Evolutionary conservation across 2,329 filamentous ascomycete species (phyloP).

Genomic region (Myrmaecium sp.): DNA sequence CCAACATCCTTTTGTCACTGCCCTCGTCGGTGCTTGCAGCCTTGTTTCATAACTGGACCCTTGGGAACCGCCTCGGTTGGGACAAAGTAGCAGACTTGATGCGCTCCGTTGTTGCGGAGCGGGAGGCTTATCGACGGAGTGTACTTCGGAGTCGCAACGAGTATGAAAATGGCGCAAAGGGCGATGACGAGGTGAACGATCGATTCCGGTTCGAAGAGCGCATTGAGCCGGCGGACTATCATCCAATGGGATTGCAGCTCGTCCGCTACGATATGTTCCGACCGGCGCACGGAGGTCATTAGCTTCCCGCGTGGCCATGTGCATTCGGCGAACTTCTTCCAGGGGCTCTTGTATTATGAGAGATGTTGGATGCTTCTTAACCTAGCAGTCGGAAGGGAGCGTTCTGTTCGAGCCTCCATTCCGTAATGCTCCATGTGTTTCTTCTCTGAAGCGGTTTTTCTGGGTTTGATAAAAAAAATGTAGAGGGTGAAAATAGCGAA

Average conservation of each 20-base stretch:
- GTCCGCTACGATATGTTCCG: too few relatives aligned
- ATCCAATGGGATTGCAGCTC: slow-evolving; percentile 21
- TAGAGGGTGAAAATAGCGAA: too few relatives aligned
- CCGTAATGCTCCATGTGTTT: too few relatives aligned
- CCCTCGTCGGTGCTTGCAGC: slow-evolving; percentile 51
- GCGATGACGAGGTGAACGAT: slow-evolving; percentile 9
- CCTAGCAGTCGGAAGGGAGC: too few relatives aligned
- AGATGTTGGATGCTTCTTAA: too few relatives aligned
- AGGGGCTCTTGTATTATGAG: too few relatives aligned
- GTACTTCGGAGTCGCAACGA: slow-evolving; percentile 12
- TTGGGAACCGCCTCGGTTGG: slow-evolving; percentile 29
- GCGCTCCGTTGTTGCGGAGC: slow-evolving; percentile 25
- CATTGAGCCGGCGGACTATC: slow-evolving; percentile 18
- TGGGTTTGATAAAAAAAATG: too few relatives aligned
- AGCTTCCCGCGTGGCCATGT: too few relatives aligned
- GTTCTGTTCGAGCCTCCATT: too few relatives aligned
- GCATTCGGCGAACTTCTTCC: too few relatives aligned
- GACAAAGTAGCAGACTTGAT: slow-evolving; percentile 22
- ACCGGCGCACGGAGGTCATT: too few relatives aligned
- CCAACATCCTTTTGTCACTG: slow-evolving; percentile 51
- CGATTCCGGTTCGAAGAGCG: slow-evolving; percentile 19
- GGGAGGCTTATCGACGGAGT: slow-evolving; percentile 23
- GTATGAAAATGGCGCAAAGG: slow-evolving; percentile 10
- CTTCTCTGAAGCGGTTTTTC: too few relatives aligned
- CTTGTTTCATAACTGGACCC: slow-evolving; percentile 43